Evolutionary conservation across 1,139 yeast genomes (phyloP).

Genomic region (Saccharomycopsis hybrid): DNA sequence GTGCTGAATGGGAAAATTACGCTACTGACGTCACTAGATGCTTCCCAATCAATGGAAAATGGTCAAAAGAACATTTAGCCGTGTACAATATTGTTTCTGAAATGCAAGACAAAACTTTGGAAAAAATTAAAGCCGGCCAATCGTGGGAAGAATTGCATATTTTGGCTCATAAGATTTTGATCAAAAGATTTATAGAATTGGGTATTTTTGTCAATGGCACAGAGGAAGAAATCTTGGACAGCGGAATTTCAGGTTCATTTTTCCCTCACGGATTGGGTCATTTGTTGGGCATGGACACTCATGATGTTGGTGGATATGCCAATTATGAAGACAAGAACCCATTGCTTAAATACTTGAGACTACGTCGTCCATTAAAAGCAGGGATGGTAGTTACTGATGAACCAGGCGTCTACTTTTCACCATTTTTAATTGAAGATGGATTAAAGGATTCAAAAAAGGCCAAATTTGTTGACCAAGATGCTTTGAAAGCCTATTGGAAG

Average conservation of each 20-base stretch:
- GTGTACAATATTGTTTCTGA: constrained; percentile 75
- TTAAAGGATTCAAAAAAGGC: constrained; percentile 50
- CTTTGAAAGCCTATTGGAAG: constrained; percentile 71
- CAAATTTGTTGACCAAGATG: constrained; percentile 57
- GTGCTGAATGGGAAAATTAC: constrained; percentile 93
- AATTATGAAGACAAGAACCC: constrained; percentile 80
- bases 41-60: constrained; percentile 86
- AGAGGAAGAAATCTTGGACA: constrained; percentile 58
- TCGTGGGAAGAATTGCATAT: constrained; percentile 82
- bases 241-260: constrained; percentile 70
- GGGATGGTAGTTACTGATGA: constrained; percentile 93
- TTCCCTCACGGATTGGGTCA: constrained; percentile 97
- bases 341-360: constrained; percentile 65
- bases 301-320: constrained; percentile 87
- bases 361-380: constrained; percentile 63
- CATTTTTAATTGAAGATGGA: constrained; percentile 64
- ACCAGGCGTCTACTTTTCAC: constrained; percentile 91
- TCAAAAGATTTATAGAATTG: constrained; percentile 60
- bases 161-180: constrained; percentile 69
- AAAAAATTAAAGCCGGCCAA: constrained; percentile 70
- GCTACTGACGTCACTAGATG: constrained; percentile 93
- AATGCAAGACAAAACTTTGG: constrained; percentile 75
- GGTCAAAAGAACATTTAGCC: constrained; percentile 80
- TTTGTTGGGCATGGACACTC: constrained; percentile 89
- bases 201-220: constrained; percentile 69